Base-by-base conservation (phyloP, 305 asterid species). In the Fraxinus sp. region DNA sequence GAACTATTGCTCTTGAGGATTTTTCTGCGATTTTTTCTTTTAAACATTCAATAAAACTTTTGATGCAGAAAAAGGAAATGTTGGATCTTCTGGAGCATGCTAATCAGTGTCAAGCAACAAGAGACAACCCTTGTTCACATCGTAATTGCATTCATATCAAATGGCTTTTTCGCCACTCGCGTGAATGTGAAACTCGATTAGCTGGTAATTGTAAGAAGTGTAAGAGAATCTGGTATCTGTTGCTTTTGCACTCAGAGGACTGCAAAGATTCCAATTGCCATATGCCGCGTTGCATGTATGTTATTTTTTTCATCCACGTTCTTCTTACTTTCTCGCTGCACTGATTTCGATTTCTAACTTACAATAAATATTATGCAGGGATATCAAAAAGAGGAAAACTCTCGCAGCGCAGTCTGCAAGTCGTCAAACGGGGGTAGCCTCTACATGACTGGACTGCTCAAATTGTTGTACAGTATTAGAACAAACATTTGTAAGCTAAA, bases 261-360 rank as follows among this genome's bases (percentile, higher is more conserved):
- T 92, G 95, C 85, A 70, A 41, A 41, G 87, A 86, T 79, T 52
- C 83, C 22, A 78, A 78, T 66, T 92, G 97, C 84, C 39, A 4
- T 26, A 81, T 92, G 43, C 94, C 93, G n/a, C 90, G 91, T 13
- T 92, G 97, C 93, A 80, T n/a, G 95, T 91, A 84, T 57, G 89
- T 86, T 18, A 18, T 33, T 79, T 26, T 37, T 52, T 13, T 22
- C 32, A 13, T 72, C 75, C 84, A 28, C 20, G 43, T 52, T 18
- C 71, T 77, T 66, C 75, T 52, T 83, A 75, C 79, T 75, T 83
- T 78, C 7, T 24, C 37, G 46, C 52, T 73, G 52, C 28, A 57
- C 78, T 5, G 7, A 52, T 81, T 14, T 73, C 30, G 75, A n/a
- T 16, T 81, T 41, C 16, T 41, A 41, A 10, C 52, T 32, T 13